A percentile compares a stretch with the other conserved stretches of the same genome.
These are phyloP conservation scores for Panus rudis DNA, from an alignment of 768 basidiomycete genomes.

Conservation along the genomic window DNA sequence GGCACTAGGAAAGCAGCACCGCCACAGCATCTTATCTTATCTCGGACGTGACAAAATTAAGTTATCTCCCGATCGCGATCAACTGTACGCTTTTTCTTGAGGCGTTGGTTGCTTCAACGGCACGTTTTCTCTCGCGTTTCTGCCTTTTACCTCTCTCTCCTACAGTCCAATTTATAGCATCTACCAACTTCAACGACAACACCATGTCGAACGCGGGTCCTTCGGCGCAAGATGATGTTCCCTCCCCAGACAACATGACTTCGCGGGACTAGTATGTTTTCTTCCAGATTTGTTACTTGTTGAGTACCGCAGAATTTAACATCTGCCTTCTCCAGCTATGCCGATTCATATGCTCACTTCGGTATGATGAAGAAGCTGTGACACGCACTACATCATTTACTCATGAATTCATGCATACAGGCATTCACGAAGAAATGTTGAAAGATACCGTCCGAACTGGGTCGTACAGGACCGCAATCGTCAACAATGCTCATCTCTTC, in stretches of 20 bases:
- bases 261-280: slow-evolving; percentile 78
- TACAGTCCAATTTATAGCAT: background rate
- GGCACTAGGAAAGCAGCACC: too few relatives aligned
- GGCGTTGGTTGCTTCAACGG: too few relatives aligned
- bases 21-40: too few relatives aligned
- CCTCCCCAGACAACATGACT: slow-evolving; percentile 42
- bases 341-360: slow-evolving; percentile 94
- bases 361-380: slow-evolving; percentile 48
- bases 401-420: slow-evolving; percentile 31
- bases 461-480: slow-evolving; percentile 90
- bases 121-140: slow-evolving; percentile 2
- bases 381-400: background rate
- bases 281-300: slow-evolving; percentile 12
- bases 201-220: slow-evolving; percentile 22
- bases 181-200: slow-evolving; percentile 5
- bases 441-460: slow-evolving; percentile 95
- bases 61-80: too few relatives aligned
- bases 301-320: slow-evolving; percentile 11
- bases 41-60: too few relatives aligned
- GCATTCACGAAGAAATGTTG: slow-evolving; percentile 99
- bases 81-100: too few relatives aligned
- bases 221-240: slow-evolving; percentile 21
- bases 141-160: slow-evolving; percentile 2
- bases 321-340: slow-evolving; percentile 57
- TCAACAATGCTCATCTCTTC: slow-evolving; percentile 93